phyloP scores from a whole-genome alignment of 176 grass and related monocot genomes.

The Eleusine coracana region DNA sequence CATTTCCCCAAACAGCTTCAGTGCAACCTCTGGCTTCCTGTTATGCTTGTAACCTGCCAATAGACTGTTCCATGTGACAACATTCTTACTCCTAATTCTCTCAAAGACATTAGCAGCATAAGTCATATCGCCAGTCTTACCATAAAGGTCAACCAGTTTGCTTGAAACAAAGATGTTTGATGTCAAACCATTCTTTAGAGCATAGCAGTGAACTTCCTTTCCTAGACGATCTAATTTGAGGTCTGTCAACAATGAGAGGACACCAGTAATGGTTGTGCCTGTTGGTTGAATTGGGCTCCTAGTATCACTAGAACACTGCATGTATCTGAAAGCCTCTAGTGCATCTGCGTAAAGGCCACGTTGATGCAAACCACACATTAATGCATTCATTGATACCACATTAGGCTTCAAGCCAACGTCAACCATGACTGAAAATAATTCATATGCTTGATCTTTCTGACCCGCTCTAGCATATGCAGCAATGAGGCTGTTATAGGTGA shows the following conservation, averaged over 20 bases:
- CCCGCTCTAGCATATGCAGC: slow-evolving; percentile 71
- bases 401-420: slow-evolving; percentile 51
- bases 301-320: slow-evolving; percentile 46
- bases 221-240: slow-evolving; percentile 56
- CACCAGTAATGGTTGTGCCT: slow-evolving; percentile 56
- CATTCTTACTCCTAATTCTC: slow-evolving; percentile 62
- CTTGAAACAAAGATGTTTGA: slow-evolving; percentile 71
- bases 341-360: slow-evolving; percentile 50
- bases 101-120: slow-evolving; percentile 57
- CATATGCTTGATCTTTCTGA: slow-evolving; percentile 57
- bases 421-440: slow-evolving; percentile 49
- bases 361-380: slow-evolving; percentile 67
- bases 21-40: slow-evolving; percentile 56
- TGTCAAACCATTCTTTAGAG: slow-evolving; percentile 57
- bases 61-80: slow-evolving; percentile 68
- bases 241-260: slow-evolving; percentile 58
- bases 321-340: slow-evolving; percentile 62
- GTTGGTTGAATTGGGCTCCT: slow-evolving; percentile 49
- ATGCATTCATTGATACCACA: slow-evolving; percentile 62
- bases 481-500: slow-evolving; percentile 64
- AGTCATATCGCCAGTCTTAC: slow-evolving; percentile 51
- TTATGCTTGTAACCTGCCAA: slow-evolving; percentile 63
- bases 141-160: slow-evolving; percentile 69
- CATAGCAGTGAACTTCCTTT: slow-evolving; percentile 70
- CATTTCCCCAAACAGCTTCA: slow-evolving; percentile 57